Conservation (phyloP, 2,329 filamentous ascomycete species). For the Juglanconis oblonga region DNA sequence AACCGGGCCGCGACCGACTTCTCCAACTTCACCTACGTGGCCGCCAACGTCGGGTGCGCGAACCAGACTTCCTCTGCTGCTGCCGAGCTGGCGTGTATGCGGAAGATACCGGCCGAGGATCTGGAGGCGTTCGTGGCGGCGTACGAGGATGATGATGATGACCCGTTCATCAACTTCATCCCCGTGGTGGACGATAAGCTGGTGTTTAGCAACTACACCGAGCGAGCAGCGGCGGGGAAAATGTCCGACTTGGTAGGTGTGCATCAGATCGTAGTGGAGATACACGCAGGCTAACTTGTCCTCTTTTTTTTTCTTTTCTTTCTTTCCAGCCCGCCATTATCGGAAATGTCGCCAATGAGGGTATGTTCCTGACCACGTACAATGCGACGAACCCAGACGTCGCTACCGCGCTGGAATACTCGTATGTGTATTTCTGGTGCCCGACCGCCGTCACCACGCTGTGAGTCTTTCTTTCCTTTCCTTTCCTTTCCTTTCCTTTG, state of each 20-base stretch:
- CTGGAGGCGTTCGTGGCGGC: slow-evolving; percentile 31
- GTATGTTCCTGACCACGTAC: slow-evolving; percentile 21
- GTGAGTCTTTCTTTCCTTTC: not conserved
- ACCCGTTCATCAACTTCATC: slow-evolving; percentile 28
- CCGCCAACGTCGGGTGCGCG: slow-evolving; percentile 34
- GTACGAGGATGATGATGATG: slow-evolving; percentile 25
- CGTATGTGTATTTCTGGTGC: slow-evolving; percentile 24
- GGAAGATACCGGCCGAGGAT: slow-evolving; percentile 28
- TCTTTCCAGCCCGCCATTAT: slow-evolving; percentile 21
- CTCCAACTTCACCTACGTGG: slow-evolving; percentile 37
- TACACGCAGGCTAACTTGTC: not conserved
- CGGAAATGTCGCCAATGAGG: slow-evolving; percentile 24
- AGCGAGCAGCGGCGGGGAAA: slow-evolving; percentile 23
- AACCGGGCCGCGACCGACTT: slow-evolving; percentile 33
- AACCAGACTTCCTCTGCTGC: slow-evolving; percentile 27
- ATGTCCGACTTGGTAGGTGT: not conserved
- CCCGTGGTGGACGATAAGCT: slow-evolving; percentile 29
- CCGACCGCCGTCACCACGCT: slow-evolving; percentile 17
- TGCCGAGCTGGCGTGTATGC: slow-evolving; percentile 36
- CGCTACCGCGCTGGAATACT: slow-evolving; percentile 15
- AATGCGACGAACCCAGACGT: slow-evolving; percentile 17
- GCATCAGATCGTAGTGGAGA: not conserved
- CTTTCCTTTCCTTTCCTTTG: too few relatives aligned
- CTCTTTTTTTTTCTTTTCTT: too few relatives aligned
- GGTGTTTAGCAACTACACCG: slow-evolving; percentile 33